Base-by-base conservation (phyloP, 2,329 filamentous ascomycete genomes). In the Colletotrichum sp. region DNA sequence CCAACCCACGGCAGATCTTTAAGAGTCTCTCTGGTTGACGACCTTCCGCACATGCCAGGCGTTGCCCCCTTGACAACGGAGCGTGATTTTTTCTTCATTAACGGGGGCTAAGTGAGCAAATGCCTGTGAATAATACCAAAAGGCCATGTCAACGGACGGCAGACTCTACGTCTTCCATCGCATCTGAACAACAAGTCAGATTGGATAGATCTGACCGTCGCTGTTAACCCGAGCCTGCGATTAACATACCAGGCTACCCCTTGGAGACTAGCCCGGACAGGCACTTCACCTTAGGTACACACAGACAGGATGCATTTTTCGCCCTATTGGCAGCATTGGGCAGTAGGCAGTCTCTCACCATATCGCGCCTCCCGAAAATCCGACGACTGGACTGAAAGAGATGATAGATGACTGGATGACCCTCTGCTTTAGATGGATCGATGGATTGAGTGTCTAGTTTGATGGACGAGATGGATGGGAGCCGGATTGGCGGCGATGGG, bases 181-280 rank as follows among this genome's bases (percentile, higher is more conserved):
- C 70, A 65, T 66, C 71, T 65, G 57, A 36, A 36, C 39, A 68
- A 57, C 12, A 59, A 69, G 59, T 30, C 57, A 30, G 64, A 55
- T 64, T 57, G 63, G 49, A 72, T 36, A 74, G 65, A 76, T 74
- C 74, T 30, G 65, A 18, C 64, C 34, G 57, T 36, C 21, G 65
- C 57, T 55, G 32, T 68, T 44, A 64, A 69, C 32, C 32, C 62
- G 39, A 64, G 63, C 59, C 34, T 59, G 32, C 44, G 57, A 74
- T 69, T 44, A 65, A 34, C 70, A 69, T 44, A 49, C 74, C 65
- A 34, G 74, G 74, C 74, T 76, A 28, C 70, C 74, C 74, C 57
- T 76, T 73, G 74, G 60, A 74, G 65, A 34, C 65, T 76, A 74
- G 59, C 36, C 26, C 30, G 57, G 32, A 67, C 52, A 71, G 18